Evolutionary conservation across 2,329 filamentous ascomycete species (phyloP).

Genomic region (Aaosphaeria arxii): DNA sequence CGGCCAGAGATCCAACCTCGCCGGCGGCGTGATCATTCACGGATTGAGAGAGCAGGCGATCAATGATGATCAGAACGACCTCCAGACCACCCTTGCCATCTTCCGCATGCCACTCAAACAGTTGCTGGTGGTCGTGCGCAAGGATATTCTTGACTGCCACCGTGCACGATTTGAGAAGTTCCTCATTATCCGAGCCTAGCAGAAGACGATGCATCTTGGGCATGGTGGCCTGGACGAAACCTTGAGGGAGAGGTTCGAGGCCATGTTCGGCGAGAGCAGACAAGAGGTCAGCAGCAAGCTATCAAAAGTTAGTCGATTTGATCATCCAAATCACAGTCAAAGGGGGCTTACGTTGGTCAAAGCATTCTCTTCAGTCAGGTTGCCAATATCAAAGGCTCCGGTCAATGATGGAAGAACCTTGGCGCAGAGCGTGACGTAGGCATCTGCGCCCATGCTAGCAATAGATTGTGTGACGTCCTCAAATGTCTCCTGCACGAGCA

Average conservation of each 20-base stretch:
- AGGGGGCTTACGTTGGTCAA: slow-evolving; percentile 64
- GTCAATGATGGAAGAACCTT: slow-evolving; percentile 87
- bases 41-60: slow-evolving; percentile 76
- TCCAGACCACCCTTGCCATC: slow-evolving; percentile 80
- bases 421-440: slow-evolving; percentile 74
- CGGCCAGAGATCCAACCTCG: slow-evolving; percentile 93
- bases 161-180: slow-evolving; percentile 82
- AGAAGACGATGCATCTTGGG: slow-evolving; percentile 83
- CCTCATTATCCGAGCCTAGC: slow-evolving; percentile 80
- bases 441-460: slow-evolving; percentile 60
- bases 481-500: slow-evolving; percentile 85
- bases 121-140: slow-evolving; percentile 82
- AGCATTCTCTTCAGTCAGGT: slow-evolving; percentile 78
- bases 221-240: slow-evolving; percentile 80
- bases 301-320: neutral
- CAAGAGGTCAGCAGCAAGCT: slow-evolving; percentile 81
- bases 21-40: slow-evolving; percentile 93
- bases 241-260: slow-evolving; percentile 77
- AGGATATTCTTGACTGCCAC: slow-evolving; percentile 87
- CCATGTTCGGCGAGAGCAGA: slow-evolving; percentile 78
- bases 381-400: slow-evolving; percentile 84
- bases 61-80: slow-evolving; percentile 85
- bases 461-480: slow-evolving; percentile 78
- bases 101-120: slow-evolving; percentile 80
- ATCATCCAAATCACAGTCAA: too few species aligned